Evolutionary conservation across 441 rosid genomes (phyloP).

Genomic region (Croton setiger): DNA sequence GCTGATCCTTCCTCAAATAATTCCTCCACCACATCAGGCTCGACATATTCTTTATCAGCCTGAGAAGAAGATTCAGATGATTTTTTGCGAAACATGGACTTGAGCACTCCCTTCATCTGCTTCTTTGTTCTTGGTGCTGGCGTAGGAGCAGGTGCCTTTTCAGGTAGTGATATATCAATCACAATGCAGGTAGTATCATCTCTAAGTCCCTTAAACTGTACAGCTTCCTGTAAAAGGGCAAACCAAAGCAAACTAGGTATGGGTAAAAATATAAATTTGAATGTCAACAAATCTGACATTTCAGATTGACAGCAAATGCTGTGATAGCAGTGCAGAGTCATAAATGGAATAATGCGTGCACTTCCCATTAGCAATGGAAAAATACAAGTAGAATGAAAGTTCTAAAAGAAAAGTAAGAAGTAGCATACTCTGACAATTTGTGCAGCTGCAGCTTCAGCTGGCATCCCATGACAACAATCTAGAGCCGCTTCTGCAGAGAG

Average conservation of each 20-base stretch:
- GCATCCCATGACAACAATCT: constrained; percentile 90
- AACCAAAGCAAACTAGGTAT: constrained; percentile 6
- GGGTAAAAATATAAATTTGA: background rate
- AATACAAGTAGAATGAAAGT: background rate
- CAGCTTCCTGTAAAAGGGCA: constrained; percentile 68
- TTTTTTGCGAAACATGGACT: constrained; percentile 82
- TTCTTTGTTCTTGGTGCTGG: constrained; percentile 60
- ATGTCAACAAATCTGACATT: background rate
- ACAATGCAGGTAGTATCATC: constrained; percentile 99
- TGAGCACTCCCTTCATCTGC: constrained; percentile 76
- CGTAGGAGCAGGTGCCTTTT: constrained; percentile 68
- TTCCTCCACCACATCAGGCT: constrained; percentile 87
- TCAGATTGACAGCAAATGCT: background rate
- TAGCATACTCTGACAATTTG: constrained; percentile 80
- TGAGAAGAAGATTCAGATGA: constrained; percentile 69
- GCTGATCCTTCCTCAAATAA: constrained; percentile 95
- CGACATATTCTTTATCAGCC: constrained; percentile 52
- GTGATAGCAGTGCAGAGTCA: background rate
- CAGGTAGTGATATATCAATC: constrained; percentile 71
- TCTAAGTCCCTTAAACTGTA: constrained; percentile 76
- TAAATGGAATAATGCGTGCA: background rate
- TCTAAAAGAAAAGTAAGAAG: constrained; percentile 1
- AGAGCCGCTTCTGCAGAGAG: constrained; percentile 75
- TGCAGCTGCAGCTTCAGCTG: constrained; percentile 84
- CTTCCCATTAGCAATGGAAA: background rate